Conservation (phyloP, 2,329 filamentous ascomycete species). For the Cyphellophora attinorum region DNA sequence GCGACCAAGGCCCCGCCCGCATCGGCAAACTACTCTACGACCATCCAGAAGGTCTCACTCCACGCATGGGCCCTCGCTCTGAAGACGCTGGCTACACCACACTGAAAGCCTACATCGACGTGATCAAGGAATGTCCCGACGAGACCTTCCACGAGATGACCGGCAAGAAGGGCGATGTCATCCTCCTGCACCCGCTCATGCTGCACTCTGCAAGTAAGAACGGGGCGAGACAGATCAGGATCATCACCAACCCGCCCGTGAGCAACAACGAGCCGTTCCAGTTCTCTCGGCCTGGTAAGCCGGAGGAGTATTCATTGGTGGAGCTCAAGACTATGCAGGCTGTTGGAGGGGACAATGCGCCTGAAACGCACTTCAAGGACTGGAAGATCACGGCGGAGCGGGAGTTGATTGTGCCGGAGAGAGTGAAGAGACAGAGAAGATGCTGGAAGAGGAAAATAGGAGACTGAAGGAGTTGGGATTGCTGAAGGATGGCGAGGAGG, state of each 20-base stretch:
- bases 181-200: constrained; percentile 47
- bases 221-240: constrained; percentile 32
- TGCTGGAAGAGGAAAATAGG: constrained; percentile 35
- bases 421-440: constrained; percentile 34
- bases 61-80: constrained; percentile 48
- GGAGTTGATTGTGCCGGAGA: constrained; percentile 35
- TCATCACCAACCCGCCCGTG: constrained; percentile 48
- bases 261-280: constrained; percentile 41
- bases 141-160: constrained; percentile 42
- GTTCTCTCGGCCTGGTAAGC: constrained; percentile 34
- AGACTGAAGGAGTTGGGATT: constrained; percentile 21
- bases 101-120: constrained; percentile 27
- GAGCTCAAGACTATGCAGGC: constrained; percentile 42
- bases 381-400: constrained; percentile 40
- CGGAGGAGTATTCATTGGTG: constrained; percentile 37
- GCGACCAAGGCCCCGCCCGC: constrained; percentile 47
- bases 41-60: constrained; percentile 56
- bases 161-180: constrained; percentile 43
- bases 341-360: constrained; percentile 27
- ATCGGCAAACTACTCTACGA: constrained; percentile 47
- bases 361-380: constrained; percentile 31
- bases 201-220: constrained; percentile 44
- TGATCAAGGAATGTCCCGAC: constrained; percentile 25
- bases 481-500: not conserved
- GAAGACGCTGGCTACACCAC: not conserved